Conservation (phyloP, 176 grass and related monocot species). For the Oropetium thomaeum region DNA sequence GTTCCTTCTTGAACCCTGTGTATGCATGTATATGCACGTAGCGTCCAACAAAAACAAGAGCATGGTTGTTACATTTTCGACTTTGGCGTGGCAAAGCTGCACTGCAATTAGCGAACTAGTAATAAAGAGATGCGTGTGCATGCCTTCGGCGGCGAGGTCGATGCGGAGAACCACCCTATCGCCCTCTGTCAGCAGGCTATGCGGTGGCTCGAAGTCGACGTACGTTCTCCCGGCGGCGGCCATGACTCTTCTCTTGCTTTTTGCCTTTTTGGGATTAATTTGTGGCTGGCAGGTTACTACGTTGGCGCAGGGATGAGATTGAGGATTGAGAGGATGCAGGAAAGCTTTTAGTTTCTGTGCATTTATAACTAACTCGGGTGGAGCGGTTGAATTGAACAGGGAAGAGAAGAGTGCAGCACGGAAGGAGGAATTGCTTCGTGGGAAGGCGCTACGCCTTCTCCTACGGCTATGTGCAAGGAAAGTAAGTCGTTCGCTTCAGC, state of each 20-base stretch:
- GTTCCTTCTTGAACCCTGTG: constrained; percentile 46
- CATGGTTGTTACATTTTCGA: background rate
- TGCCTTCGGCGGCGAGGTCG: constrained; percentile 31
- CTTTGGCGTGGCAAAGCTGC: background rate
- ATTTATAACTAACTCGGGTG: constrained; percentile 2
- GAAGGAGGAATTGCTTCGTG: constrained; percentile 31
- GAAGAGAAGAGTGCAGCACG: constrained; percentile 22
- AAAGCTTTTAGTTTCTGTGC: background rate
- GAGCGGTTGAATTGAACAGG: background rate
- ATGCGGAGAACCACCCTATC: constrained; percentile 9
- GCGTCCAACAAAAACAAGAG: too few species aligned
- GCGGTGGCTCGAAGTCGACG: constrained; percentile 26
- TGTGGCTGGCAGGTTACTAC: background rate
- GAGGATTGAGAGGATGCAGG: background rate
- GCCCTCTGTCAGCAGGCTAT: background rate
- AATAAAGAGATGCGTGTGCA: background rate
- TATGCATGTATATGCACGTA: background rate
- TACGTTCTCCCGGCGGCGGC: background rate
- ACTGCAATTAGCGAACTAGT: background rate
- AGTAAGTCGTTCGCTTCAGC: background rate
- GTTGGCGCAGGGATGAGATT: background rate
- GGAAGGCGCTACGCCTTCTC: too few species aligned
- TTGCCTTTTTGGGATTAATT: background rate
- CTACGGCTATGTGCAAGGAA: background rate
- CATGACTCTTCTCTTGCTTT: too few species aligned